These are phyloP conservation scores for Penicillium sp. DNA, from an alignment of 2,329 filamentous ascomycete species.

Conservation along the genomic window DNA sequence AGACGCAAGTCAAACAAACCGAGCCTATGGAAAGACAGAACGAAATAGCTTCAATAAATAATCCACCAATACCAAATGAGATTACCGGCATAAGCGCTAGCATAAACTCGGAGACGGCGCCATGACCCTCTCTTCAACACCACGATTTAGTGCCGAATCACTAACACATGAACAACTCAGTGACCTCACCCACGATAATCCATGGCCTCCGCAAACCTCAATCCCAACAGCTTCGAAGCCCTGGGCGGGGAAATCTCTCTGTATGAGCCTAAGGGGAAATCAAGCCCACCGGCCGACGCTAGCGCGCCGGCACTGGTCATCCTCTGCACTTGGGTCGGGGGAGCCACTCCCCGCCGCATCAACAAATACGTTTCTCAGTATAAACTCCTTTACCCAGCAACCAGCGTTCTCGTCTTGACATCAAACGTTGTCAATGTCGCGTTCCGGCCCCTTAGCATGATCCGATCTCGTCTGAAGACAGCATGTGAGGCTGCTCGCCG, in stretches of 20 bases:
- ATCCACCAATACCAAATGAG: neutral
- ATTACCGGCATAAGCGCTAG: neutral
- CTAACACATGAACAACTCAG: neutral
- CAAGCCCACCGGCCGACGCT: neutral
- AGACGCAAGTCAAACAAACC: too few species aligned
- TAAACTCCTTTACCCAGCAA: slow-evolving; percentile 18
- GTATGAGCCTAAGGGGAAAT: slow-evolving; percentile 8
- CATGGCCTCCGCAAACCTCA: slow-evolving; percentile 5
- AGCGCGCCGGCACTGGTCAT: slow-evolving; percentile 21
- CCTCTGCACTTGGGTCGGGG: slow-evolving; percentile 30
- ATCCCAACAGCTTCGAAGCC: slow-evolving; percentile 12
- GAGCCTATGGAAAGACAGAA: too few species aligned
- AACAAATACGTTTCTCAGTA: slow-evolving; percentile 27
- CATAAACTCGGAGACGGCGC: neutral
- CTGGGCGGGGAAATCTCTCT: slow-evolving; percentile 18
- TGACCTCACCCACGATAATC: neutral
- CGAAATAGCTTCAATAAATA: neutral
- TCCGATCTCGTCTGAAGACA: slow-evolving; percentile 20
- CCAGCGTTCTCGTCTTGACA: slow-evolving; percentile 25
- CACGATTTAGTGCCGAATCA: neutral
- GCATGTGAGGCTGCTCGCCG: slow-evolving; percentile 19
- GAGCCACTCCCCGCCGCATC: slow-evolving; percentile 29
- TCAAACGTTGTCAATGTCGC: slow-evolving; percentile 19
- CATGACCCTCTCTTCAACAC: neutral
- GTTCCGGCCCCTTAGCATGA: slow-evolving; percentile 15